Evolutionary conservation across 805 yeast genomes (phyloP).

Genomic region (Cyberlindnera nakhonratchasimensis): DNA sequence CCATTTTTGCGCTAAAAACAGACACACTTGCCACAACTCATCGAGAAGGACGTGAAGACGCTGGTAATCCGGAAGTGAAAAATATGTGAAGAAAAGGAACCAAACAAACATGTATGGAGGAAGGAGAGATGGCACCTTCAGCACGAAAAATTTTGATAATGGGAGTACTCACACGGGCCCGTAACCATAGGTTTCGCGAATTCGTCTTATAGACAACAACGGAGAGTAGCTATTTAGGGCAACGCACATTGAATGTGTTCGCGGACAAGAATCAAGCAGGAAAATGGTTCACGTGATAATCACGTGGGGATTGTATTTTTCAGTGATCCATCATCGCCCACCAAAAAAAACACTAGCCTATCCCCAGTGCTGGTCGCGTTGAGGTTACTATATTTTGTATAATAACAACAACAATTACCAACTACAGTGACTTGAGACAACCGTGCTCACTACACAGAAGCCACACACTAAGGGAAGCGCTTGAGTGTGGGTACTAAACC

Average conservation of each 20-base stretch:
- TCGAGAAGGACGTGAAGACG: conserved; percentile 24
- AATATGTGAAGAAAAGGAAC: conserved; percentile 24
- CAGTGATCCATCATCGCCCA: not conserved
- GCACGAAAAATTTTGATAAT: not conserved
- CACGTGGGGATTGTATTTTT: conserved; percentile 15
- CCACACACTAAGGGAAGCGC: not conserved
- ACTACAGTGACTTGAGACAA: no score
- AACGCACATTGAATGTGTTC: not conserved
- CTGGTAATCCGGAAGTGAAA: conserved; percentile 31
- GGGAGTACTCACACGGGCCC: not conserved
- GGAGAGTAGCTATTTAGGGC: not conserved
- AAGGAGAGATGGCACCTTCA: not conserved
- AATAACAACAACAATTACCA: not conserved
- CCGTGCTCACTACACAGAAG: no score
- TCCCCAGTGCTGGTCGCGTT: not conserved
- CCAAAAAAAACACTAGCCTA: not conserved
- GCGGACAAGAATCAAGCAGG: not conserved
- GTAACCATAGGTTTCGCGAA: not conserved
- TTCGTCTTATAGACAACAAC: not conserved
- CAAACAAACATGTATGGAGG: not conserved
- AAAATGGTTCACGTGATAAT: conserved; percentile 22
- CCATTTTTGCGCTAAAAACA: conserved; percentile 28
- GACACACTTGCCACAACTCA: conserved; percentile 17
- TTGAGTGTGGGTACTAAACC: not conserved
- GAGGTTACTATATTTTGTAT: not conserved